Base-by-base conservation (phyloP, 306 rosid species). In the Corylus heterophylla region DNA sequence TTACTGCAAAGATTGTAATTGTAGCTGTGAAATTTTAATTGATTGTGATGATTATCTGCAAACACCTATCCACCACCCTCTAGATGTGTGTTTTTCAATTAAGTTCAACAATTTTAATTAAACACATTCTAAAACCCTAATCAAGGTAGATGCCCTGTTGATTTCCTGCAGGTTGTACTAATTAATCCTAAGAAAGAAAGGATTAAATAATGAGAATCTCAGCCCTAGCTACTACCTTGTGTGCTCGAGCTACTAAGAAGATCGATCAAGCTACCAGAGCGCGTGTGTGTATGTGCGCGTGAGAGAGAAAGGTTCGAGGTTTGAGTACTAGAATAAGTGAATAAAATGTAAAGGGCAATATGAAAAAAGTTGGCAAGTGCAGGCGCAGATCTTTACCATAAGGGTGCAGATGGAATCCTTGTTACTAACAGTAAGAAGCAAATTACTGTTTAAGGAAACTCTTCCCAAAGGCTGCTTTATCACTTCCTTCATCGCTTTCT, bases 351-450 rank as follows among this genome's bases (percentile, higher is more conserved):
- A 20, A 52, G 50, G 75, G 18, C 39, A 62, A 39, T 45, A 20
- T 16, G 7, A 5, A 62, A 63, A 79, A 76, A 48, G 47, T 74
- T 73, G 61, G 44, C 50, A 56, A 44, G 71, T 37, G 63, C 74
- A 70, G 74, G 62, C 39, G 68, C 71, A 79, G 66, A 56, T 61
- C 66, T 42, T 42, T 49, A 82, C 69, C 20, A 64, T 10, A 84
- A 84, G 77, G 82, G 76, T 78, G 87, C 74, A 56, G n/a, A 59
- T 25, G 87, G 91, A 87, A 83, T 85, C 85, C 86, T 80, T 83
- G 47, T 74, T 83, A 80, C 73, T 71, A 82, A 67, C 85, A 77
- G 67, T 42, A 73, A 82, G 88, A 87, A 83, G 88, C 91, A 83
- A 88, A 73, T 73, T 74, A 48, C 81, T 78, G 81, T 82, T 62